Conservation (phyloP, 805 yeast species). For the Schwanniomyces occidentalis region DNA sequence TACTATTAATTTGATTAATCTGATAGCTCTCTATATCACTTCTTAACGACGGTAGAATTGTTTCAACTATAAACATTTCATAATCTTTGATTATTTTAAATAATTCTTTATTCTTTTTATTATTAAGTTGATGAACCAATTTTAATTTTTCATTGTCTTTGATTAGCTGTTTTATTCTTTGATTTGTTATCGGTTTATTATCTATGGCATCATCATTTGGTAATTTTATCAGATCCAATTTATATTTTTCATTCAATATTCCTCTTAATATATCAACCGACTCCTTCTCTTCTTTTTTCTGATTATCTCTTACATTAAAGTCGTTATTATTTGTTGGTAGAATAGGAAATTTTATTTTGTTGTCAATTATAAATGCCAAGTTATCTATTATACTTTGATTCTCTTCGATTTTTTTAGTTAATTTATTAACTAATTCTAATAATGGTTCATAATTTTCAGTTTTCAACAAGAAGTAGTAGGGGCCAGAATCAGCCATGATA, state of each 20-base stretch:
- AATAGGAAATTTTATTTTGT: constrained; percentile 11
- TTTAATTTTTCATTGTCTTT: constrained; percentile 28
- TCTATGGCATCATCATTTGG: constrained; percentile 7
- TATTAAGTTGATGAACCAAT: constrained; percentile 17
- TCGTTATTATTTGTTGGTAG: constrained; percentile 5
- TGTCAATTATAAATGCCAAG: constrained; percentile 23
- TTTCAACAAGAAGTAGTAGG: not conserved
- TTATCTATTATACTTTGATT: constrained; percentile 25
- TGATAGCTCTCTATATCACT: constrained; percentile 13
- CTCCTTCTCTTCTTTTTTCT: not conserved
- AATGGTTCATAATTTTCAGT: constrained; percentile 35
- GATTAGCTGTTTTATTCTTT: constrained; percentile 22
- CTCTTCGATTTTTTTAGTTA: constrained; percentile 20
- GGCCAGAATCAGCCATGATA: not conserved
- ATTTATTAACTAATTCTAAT: constrained; percentile 18
- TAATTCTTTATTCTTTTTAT: constrained; percentile 23
- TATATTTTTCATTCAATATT: constrained; percentile 26
- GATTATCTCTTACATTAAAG: constrained; percentile 1
- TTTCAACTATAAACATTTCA: constrained; percentile 26
- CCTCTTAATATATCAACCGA: constrained; percentile 9
- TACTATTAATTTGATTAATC: constrained; percentile 1
- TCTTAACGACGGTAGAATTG: constrained; percentile 30
- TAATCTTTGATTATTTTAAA: constrained; percentile 24
- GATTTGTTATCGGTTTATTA: constrained; percentile 11
- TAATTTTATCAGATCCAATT: constrained; percentile 17